Base-by-base conservation (phyloP, 2,329 filamentous ascomycete genomes). In the Sporothrix globosa region DNA sequence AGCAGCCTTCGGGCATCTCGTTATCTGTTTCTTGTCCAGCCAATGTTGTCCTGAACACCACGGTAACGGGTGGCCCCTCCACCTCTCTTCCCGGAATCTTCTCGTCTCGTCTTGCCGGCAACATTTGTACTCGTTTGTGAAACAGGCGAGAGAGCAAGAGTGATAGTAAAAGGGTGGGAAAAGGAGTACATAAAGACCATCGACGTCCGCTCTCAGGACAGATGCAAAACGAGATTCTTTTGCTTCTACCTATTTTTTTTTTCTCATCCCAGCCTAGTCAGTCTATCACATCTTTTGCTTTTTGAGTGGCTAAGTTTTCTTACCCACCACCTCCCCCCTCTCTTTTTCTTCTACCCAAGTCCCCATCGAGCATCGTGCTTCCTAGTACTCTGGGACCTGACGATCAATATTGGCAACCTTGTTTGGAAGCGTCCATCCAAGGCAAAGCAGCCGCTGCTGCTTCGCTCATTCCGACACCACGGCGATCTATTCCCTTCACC, bases 351-450 rank as follows among this genome's bases (percentile, higher is more conserved):
- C n/a, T 21, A 30, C 39, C 52, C 52, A 34, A 21, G n/a, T 50
- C n/a, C 67, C 34, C 58, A 44, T 52, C 39, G 65, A 48, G 52
- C n/a, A 56, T 13, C 34, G 10, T 21, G 50, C 19, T 34, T 60
- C 53, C 27, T 70, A 46, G 50, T 39, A 66, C 34, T 54, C 27
- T n/a, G 53, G 52, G 39, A 4, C 19, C 54, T 69, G 60, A n/a
- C n/a, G n/a, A n/a, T n/a, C n/a, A n/a, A n/a, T n/a, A n/a, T n/a
- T n/a, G n/a, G n/a, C n/a, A n/a, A n/a, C n/a, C n/a, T n/a, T n/a
- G 72, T 41, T 67, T 74, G 73, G 73, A 74, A 70, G 73, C 70
- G 73, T 74, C 72, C 70, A 71, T 67, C 48, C 71, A 71, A 73
- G 70, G 58, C 56, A 70, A 19, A 69, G 72, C 69, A 70, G 73